These are phyloP conservation scores for Chaetomium cochliodes DNA, from an alignment of 495 filamentous ascomycete species.

Conservation along the genomic window DNA sequence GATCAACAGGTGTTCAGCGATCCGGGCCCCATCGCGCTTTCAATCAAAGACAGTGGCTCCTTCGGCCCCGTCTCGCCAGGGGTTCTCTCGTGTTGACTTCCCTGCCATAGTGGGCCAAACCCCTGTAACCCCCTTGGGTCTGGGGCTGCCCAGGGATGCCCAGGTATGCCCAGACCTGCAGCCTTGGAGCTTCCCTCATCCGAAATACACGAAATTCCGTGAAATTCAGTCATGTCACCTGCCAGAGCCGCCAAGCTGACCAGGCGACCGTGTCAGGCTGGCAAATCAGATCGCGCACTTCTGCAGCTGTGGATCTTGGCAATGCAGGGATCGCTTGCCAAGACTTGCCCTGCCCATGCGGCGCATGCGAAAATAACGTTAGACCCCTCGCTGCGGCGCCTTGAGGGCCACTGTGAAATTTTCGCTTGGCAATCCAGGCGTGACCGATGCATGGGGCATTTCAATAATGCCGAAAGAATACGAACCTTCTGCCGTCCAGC, in stretches of 20 bases:
- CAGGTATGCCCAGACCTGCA: conserved; percentile 9
- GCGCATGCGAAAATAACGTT: neutral
- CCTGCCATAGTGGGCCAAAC: neutral
- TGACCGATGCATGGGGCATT: conserved; percentile 1
- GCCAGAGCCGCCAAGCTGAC: conserved; percentile 4
- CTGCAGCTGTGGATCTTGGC: neutral
- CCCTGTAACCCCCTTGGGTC: conserved; percentile 2
- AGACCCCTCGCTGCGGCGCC: neutral
- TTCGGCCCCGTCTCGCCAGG: neutral
- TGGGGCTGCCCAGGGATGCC: conserved; percentile 10
- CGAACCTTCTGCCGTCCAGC: conserved; percentile 2
- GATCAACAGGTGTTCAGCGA: conserved; percentile 1
- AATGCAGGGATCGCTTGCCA: neutral
- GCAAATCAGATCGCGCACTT: conserved; percentile 7
- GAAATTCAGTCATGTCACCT: conserved; percentile 21
- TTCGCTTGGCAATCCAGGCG: conserved; percentile 11
- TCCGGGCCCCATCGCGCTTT: conserved; percentile 18
- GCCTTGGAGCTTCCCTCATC: neutral
- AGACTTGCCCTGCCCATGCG: neutral
- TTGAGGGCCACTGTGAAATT: neutral
- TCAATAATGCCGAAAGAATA: conserved; percentile 7
- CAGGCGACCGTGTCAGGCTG: neutral
- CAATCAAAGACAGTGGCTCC: conserved; percentile 17
- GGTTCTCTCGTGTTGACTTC: conserved; percentile 19
- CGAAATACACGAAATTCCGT: conserved; percentile 8